phyloP scores from a whole-genome alignment of 192 early-diverging fungal genomes.

The Backusella westeae region DNA sequence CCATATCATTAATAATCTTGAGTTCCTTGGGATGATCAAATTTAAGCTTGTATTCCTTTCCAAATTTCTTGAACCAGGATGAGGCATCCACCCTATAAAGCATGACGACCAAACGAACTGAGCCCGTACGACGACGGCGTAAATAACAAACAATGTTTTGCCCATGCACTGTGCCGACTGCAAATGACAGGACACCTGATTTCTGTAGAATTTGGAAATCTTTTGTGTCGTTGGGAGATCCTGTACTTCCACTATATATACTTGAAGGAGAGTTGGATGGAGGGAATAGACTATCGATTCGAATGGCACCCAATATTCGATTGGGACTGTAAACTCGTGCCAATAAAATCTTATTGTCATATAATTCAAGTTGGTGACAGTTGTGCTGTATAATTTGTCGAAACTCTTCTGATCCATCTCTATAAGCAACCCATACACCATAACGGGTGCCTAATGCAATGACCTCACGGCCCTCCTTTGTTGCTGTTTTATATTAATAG shows the following conservation, averaged over 20 bases:
- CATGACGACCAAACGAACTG: constrained; percentile 4
- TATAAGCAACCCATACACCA: constrained; percentile 18
- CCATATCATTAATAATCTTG: constrained; percentile 6
- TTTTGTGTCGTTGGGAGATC: not conserved
- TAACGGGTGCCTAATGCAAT: constrained; percentile 23
- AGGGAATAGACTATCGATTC: not conserved
- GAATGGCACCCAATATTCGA: not conserved
- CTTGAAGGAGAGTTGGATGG: not conserved
- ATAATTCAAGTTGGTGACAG: not conserved
- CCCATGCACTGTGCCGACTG: constrained; percentile 4
- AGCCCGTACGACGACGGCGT: constrained; percentile 9
- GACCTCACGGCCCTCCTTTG: not conserved
- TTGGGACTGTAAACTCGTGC: not conserved
- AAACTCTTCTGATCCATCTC: constrained; percentile 6
- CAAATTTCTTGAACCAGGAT: not conserved
- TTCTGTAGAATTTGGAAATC: constrained; percentile 10
- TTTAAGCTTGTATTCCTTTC: not conserved
- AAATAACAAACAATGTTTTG: constrained; percentile 1
- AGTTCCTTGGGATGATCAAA: not conserved
- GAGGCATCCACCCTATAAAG: not conserved
- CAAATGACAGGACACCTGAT: constrained; percentile 11
- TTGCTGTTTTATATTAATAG: not conserved
- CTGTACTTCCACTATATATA: not conserved
- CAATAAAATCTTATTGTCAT: constrained; percentile 3
- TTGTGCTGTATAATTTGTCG: not conserved